Conservation (phyloP, 176 grass and related monocot species). For the Musa troglodytarum region DNA sequence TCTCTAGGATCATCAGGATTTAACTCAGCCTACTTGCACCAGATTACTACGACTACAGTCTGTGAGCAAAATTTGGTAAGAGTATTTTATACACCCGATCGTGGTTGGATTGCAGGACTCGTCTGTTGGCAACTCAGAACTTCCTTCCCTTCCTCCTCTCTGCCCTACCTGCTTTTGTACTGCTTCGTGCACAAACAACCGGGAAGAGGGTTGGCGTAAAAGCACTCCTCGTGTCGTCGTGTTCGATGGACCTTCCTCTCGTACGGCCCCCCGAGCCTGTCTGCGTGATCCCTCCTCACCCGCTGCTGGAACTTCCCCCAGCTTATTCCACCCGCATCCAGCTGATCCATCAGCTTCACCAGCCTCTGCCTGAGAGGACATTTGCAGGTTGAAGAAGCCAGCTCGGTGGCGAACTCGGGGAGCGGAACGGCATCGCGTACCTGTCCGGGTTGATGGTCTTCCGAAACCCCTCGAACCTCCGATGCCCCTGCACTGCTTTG, state of each 20-base stretch:
- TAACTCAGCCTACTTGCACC: too few species aligned
- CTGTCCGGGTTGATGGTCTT: constrained; percentile 79
- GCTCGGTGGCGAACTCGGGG: neutral
- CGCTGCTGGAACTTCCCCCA: constrained; percentile 40
- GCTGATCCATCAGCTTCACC: constrained; percentile 50
- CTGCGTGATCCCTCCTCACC: constrained; percentile 37
- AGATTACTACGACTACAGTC: too few species aligned
- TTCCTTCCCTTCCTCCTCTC: too few species aligned
- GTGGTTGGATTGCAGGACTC: too few species aligned
- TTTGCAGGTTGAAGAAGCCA: neutral
- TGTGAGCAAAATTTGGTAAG: too few species aligned
- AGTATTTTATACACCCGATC: too few species aligned
- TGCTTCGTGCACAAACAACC: constrained; percentile 47
- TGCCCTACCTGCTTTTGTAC: constrained; percentile 16
- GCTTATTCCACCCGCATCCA: constrained; percentile 29
- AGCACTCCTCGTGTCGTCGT: constrained; percentile 53
- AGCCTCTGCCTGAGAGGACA: constrained; percentile 36
- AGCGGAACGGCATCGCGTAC: neutral
- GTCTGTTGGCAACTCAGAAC: too few species aligned
- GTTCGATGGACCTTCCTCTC: constrained; percentile 32
- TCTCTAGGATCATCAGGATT: too few species aligned
- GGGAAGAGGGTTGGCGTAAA: constrained; percentile 60
- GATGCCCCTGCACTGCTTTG: constrained; percentile 63
- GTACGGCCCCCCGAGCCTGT: constrained; percentile 57
- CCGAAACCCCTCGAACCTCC: constrained; percentile 51